A percentile compares a stretch with the other conserved stretches of the same genome.
Conservation (phyloP, 1,139 yeast species). For the Protomyces pachydermus region DNA sequence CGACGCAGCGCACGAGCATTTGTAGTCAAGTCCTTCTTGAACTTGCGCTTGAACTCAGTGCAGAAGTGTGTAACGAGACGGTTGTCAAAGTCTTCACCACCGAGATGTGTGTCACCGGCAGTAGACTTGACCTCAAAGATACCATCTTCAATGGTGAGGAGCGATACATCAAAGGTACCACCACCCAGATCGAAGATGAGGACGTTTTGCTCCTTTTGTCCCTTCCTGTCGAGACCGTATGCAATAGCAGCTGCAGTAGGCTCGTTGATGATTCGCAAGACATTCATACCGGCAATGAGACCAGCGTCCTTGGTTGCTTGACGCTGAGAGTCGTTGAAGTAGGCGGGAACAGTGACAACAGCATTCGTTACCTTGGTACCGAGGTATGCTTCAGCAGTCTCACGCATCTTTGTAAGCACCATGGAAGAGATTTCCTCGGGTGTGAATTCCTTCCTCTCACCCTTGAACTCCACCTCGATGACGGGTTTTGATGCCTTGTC, state of each 20-base stretch:
- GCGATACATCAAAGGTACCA: slow-evolving; percentile 98
- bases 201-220: slow-evolving; percentile 79
- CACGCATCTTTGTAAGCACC: slow-evolving; percentile 94
- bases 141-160: slow-evolving; percentile 96
- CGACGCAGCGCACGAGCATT: slow-evolving; percentile 97
- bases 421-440: slow-evolving; percentile 95
- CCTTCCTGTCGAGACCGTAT: slow-evolving; percentile 92
- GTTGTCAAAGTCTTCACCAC: slow-evolving; percentile 99
- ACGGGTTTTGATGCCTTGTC: slow-evolving; percentile 82
- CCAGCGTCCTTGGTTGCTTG: slow-evolving; percentile 98
- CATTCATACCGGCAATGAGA: slow-evolving; percentile 92
- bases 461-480: slow-evolving; percentile 89
- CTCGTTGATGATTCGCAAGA: slow-evolving; percentile 88
- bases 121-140: slow-evolving; percentile 99
- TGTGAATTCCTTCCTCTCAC: slow-evolving; percentile 85
- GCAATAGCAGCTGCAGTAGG: slow-evolving; percentile 98
- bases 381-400: slow-evolving; percentile 87
- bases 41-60: slow-evolving; percentile 94
- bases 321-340: slow-evolving; percentile 93
- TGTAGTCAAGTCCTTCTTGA: slow-evolving; percentile 82
- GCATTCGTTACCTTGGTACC: slow-evolving; percentile 84
- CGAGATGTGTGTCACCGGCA: slow-evolving; percentile 99
- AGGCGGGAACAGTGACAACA: slow-evolving; percentile 91
- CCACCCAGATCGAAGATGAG: slow-evolving; percentile 96
- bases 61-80: slow-evolving; percentile 91